Percentiles rank a stretch among this genome's conserved stretches.
Conservation (phyloP, 2,329 filamentous ascomycete genomes). For the Septoria petroselini region DNA sequence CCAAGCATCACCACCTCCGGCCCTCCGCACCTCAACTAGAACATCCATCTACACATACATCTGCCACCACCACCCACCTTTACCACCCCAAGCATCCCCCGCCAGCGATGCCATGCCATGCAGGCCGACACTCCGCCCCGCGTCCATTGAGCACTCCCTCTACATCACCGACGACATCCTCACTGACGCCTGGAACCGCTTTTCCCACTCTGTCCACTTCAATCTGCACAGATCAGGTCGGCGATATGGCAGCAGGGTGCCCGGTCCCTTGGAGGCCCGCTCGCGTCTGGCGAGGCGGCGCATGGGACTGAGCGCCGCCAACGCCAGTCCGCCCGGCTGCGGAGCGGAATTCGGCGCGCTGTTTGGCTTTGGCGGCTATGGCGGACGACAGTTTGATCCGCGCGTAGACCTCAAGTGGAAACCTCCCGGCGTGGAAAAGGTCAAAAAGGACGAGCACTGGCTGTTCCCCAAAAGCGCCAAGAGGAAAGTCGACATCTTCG, state of each 20-base stretch:
- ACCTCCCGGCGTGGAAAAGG: constrained; percentile 23
- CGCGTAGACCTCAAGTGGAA: constrained; percentile 31
- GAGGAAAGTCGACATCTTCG: constrained; percentile 16
- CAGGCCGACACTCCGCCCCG: constrained; percentile 22
- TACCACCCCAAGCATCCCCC: not conserved
- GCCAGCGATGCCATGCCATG: constrained; percentile 32
- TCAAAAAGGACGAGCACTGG: constrained; percentile 19
- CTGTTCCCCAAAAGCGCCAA: constrained; percentile 17
- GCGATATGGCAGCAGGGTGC: constrained; percentile 59
- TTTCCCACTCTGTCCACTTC: constrained; percentile 40
- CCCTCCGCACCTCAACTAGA: constrained; percentile 8
- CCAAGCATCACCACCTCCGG: constrained; percentile 1
- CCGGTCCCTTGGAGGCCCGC: constrained; percentile 61
- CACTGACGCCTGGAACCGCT: constrained; percentile 50
- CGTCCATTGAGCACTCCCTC: constrained; percentile 43
- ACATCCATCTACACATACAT: too few species aligned
- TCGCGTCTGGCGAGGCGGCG: constrained; percentile 55
- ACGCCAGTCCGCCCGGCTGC: constrained; percentile 13
- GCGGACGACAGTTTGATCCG: constrained; percentile 19
- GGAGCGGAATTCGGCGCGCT: constrained; percentile 33
- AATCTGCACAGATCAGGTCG: constrained; percentile 29
- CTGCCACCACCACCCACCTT: too few species aligned
- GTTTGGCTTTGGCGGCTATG: constrained; percentile 28
- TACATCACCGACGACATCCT: constrained; percentile 62
- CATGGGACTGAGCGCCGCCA: constrained; percentile 44